Percentiles rank a stretch among this genome's conserved stretches.
These are phyloP conservation scores for Speleostelium caveatum DNA, from an alignment of 78 protist genomes.

Conservation along the genomic window DNA sequence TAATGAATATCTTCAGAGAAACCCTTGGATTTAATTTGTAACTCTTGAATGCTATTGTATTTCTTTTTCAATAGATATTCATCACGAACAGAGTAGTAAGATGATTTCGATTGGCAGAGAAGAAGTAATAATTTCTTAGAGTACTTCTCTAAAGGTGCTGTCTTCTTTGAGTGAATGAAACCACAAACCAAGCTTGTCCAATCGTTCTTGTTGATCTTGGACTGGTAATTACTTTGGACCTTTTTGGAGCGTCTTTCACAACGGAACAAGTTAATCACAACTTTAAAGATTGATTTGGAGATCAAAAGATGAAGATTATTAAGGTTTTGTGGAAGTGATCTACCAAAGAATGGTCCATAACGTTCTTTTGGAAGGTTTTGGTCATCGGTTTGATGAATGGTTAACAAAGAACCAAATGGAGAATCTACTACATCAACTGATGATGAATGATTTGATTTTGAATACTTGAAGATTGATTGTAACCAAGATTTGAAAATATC, in stretches of 20 bases:
- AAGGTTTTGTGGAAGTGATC: conserved; percentile 9
- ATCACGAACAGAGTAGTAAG: conserved; percentile 64
- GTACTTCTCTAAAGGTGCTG: conserved; percentile 31
- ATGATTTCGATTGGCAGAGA: conserved; percentile 11
- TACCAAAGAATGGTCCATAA: conserved; percentile 48
- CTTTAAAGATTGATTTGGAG: conserved; percentile 27
- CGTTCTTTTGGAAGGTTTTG: conserved; percentile 43
- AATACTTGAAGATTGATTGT: neutral
- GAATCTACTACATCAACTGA: neutral
- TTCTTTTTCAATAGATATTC: conserved; percentile 45
- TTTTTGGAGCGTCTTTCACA: conserved; percentile 30
- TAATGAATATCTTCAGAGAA: conserved; percentile 37
- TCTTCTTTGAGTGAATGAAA: conserved; percentile 66
- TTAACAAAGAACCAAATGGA: conserved; percentile 60
- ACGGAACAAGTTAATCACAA: conserved; percentile 42
- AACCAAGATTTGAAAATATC: conserved; percentile 8
- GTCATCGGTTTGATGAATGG: neutral
- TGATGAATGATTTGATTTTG: neutral
- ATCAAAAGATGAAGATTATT: neutral
- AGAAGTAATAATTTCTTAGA: conserved; percentile 60
- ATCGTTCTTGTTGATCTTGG: neutral
- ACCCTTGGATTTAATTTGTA: conserved; percentile 22
- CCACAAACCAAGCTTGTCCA: conserved; percentile 22
- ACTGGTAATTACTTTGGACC: neutral
- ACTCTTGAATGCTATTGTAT: neutral